These are phyloP conservation scores for Biscutella laevigata DNA, from an alignment of 441 rosid species.

Conservation along the genomic window DNA sequence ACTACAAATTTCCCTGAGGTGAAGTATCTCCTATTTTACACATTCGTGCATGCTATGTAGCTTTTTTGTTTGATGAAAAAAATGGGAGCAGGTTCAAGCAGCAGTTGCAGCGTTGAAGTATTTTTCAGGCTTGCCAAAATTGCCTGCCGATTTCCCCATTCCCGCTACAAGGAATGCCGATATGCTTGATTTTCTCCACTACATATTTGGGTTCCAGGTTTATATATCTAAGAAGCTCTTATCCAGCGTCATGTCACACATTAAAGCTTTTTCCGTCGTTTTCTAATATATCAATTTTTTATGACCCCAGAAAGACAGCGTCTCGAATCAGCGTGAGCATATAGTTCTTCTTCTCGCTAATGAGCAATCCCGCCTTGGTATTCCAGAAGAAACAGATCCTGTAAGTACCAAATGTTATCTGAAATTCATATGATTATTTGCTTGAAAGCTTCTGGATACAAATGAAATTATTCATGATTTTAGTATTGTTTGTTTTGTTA, in stretches of 20 bases:
- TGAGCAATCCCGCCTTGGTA: constrained; percentile 79
- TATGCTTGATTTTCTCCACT: constrained; percentile 82
- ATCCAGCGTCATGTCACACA: not conserved
- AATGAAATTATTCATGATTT: not conserved
- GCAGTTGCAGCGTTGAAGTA: constrained; percentile 66
- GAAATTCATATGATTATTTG: constrained; percentile 3
- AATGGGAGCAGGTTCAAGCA: constrained; percentile 60
- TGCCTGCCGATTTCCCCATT: constrained; percentile 66
- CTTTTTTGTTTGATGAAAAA: constrained; percentile 19
- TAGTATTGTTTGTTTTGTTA: not conserved
- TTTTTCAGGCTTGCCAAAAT: constrained; percentile 55
- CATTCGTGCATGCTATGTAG: constrained; percentile 13
- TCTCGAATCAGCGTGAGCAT: constrained; percentile 93
- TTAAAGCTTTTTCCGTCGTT: not conserved
- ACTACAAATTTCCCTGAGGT: constrained; percentile 73
- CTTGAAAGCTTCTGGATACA: not conserved
- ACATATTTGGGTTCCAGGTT: constrained; percentile 93
- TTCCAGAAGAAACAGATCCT: constrained; percentile 62
- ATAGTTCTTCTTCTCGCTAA: constrained; percentile 87
- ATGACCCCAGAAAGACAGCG: constrained; percentile 77
- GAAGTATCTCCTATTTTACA: constrained; percentile 16
- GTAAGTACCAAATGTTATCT: constrained; percentile 37
- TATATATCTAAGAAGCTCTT: constrained; percentile 20
- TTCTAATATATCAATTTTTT: constrained; percentile 15
- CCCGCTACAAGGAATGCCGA: constrained; percentile 69